Evolutionary conservation across 352 stramenopile genomes (phyloP), one percentile per base, ranked within the genome.

Genomic region (Pythium aristosporum): DNA sequence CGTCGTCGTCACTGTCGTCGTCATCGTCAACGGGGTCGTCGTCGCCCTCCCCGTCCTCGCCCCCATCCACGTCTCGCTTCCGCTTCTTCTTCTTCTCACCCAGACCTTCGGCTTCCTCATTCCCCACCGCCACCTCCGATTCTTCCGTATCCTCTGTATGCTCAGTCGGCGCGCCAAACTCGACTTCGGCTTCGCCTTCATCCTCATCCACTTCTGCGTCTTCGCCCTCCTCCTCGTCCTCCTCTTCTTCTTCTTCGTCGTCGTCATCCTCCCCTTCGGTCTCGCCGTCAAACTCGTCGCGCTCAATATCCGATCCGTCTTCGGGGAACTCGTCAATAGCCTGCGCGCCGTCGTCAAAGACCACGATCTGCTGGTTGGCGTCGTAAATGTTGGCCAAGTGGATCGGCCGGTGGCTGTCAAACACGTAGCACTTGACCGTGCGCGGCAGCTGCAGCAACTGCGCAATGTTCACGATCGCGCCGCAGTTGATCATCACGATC

Each of bases 361-460:
- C 76, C 2, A 93, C 79, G 48, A 95, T 73, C 61, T 91, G 85
- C 64, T 90, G 79, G 55, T 80, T 74, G 23, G 77, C 64, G 43
- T 94, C 80, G 76, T 99, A 96, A 28, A 99, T 88, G 75, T 99
- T 99, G 13, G 93, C 87, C 64, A 99, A 85, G 76, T 99, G 96
- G 48, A 99, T 90, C 10, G 97, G 97, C 2, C 96, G 81, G 69
- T 98, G 94, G 61, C 84, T 97, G 79, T 99, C 97, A 49, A 99
- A 82, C 9, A 99, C 89, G 78, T 98, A 99, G 41, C 93, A 92
- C 48, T 86, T 91, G 11, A 93, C 72, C 37, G 77, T 57, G 13
- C 67, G 54, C 21, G 83, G 77, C 21, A 93, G 71, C 56, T 78
- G 71, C 60, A 98, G 79, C 32, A 98, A 69, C 70, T 85, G 77